Conservation (phyloP, 768 basidiomycete genomes). For the Boletus patriciae region DNA sequence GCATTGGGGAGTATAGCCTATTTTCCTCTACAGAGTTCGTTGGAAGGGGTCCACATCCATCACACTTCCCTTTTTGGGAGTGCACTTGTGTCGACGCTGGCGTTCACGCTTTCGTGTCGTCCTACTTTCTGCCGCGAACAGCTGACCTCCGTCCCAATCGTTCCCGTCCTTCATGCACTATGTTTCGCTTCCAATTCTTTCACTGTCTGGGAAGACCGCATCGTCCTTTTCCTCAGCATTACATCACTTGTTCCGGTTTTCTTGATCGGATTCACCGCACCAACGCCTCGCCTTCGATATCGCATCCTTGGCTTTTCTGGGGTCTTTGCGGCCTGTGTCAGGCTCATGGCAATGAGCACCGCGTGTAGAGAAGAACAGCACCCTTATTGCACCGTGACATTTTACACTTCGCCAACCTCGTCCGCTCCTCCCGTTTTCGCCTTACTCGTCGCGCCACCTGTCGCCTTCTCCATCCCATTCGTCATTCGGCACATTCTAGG, state of each 20-base stretch:
- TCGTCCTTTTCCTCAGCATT: slow-evolving; percentile 71
- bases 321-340: slow-evolving; percentile 63
- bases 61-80: slow-evolving; percentile 53
- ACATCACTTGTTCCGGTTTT: slow-evolving; percentile 62
- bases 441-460: slow-evolving; percentile 55
- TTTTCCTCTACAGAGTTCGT: slow-evolving; percentile 31
- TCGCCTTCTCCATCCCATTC: slow-evolving; percentile 57
- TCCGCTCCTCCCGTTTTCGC: slow-evolving; percentile 64
- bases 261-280: slow-evolving; percentile 63
- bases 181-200: slow-evolving; percentile 93
- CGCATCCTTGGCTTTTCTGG: slow-evolving; percentile 75
- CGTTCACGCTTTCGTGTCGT: slow-evolving; percentile 44
- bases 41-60: slow-evolving; percentile 50
- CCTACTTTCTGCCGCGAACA: slow-evolving; percentile 33
- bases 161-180: slow-evolving; percentile 66
- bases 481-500: slow-evolving; percentile 55
- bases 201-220: slow-evolving; percentile 95
- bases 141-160: slow-evolving; percentile 39
- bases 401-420: slow-evolving; percentile 72
- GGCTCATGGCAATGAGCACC: slow-evolving; percentile 79
- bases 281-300: slow-evolving; percentile 63
- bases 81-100: slow-evolving; percentile 46
- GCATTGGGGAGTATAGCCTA: slow-evolving; percentile 38
- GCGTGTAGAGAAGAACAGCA: slow-evolving; percentile 95
- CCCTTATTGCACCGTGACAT: slow-evolving; percentile 86